phyloP scores from a whole-genome alignment of 2,329 filamentous ascomycete species.

The Dothistroma septosporum region DNA sequence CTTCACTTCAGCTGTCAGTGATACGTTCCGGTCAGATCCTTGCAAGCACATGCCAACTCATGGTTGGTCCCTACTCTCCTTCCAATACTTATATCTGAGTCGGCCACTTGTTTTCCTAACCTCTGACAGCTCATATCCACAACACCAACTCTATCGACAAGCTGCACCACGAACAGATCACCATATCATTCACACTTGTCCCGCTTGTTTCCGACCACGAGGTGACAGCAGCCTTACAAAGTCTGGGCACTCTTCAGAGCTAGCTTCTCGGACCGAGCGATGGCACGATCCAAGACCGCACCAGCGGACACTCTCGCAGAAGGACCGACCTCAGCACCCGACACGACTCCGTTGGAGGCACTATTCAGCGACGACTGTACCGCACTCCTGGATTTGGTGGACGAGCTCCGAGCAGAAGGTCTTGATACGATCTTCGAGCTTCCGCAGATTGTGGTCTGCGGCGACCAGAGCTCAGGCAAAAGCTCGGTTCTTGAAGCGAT shows the following conservation, averaged over 20 bases:
- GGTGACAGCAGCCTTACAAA: not conserved
- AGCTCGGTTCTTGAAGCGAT: slow-evolving; percentile 64
- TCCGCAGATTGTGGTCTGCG: slow-evolving; percentile 49
- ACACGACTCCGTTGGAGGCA: not conserved
- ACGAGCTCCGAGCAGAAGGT: slow-evolving; percentile 50
- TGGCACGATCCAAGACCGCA: not conserved
- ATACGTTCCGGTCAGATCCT: not conserved
- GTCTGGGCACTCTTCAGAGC: not conserved
- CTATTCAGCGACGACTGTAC: not conserved
- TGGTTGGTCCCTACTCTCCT: not conserved
- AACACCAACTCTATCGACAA: not conserved
- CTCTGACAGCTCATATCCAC: not conserved
- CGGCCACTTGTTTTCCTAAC: not conserved
- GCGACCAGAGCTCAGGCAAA: slow-evolving; percentile 60
- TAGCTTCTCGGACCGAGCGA: not conserved
- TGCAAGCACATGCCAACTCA: not conserved
- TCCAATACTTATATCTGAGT: not conserved
- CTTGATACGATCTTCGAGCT: slow-evolving; percentile 33
- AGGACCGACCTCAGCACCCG: not conserved
- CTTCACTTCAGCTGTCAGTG: not conserved
- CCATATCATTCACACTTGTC: not conserved
- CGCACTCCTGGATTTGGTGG: slow-evolving; percentile 50
- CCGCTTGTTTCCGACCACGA: not conserved
- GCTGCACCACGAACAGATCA: not conserved
- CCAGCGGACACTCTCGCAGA: not conserved